Evolutionary conservation across 805 yeast species (phyloP), one percentile per base, ranked within the genome.

Genomic region (Candida yuanshanica): DNA sequence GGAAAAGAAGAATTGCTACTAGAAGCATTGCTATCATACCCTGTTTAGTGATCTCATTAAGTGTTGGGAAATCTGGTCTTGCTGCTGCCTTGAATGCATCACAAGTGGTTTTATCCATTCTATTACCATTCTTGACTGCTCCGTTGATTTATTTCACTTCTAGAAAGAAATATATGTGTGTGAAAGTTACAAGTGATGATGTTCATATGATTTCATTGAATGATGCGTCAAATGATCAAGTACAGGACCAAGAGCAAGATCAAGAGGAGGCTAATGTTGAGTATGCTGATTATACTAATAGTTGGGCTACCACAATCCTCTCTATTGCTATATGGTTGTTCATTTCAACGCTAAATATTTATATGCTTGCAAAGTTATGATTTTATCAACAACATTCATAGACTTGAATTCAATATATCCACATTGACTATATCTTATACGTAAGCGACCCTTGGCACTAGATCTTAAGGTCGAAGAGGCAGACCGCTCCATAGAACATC

Each of bases 91-190:
- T 89, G 49, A 89, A 88, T 54, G 78, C 85, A n/a, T 79, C 93
- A 0, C 97, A 89, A 63, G 93, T 89, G 16, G 79, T 86, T 1
- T 68, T 89, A 37, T 86, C 96, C 2, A 72, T 90, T 39, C 70
- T 90, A 35, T 69, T 89, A 43, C 96, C 96, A 9, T 82, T 89
- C 49, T 70, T 87, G 34, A 77, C 90, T 8, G 91, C 95, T 2
- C 96, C 96, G 6, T 67, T 89, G 56, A 76, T 89, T 36, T 89
- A 79, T 55, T 83, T 89, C 60, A 90, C 96, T 2, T 76, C 86
- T 38, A 72, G 69, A 39, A 80, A 76, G 52, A 59, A 72, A 12
- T 74, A 83, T 36, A 89, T 90, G 97, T 68, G 63, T 36, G 77
- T 80, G 6, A 70, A 72, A 42, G 55, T 70, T 3, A 51, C 55